These are phyloP conservation scores for Pueraria montana DNA, from an alignment of 306 rosid genomes.

Conservation along the genomic window DNA sequence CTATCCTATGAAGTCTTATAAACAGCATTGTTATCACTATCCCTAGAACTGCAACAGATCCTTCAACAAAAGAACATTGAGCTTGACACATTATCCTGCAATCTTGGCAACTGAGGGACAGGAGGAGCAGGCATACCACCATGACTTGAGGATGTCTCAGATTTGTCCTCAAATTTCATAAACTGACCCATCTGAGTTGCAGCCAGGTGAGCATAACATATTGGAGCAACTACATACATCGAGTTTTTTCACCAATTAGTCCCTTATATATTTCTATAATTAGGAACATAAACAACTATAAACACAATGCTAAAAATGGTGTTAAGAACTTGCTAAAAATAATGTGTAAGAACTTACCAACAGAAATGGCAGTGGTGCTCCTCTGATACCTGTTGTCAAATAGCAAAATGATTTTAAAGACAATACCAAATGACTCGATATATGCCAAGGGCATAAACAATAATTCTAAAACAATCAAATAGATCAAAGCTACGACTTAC, in stretches of 20 bases:
- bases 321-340: background rate
- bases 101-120: constrained; percentile 80
- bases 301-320: background rate
- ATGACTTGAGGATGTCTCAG: constrained; percentile 88
- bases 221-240: constrained; percentile 80
- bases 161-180: constrained; percentile 79
- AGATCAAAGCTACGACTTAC: constrained; percentile 61
- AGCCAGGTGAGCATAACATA: constrained; percentile 94
- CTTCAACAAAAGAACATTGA: constrained; percentile 90
- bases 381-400: constrained; percentile 78
- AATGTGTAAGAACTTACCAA: constrained; percentile 59
- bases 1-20: constrained; percentile 1
- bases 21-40: background rate
- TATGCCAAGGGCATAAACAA: background rate
- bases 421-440: background rate
- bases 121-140: constrained; percentile 68
- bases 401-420: background rate
- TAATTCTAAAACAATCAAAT: background rate
- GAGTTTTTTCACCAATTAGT: background rate
- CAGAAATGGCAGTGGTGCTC: constrained; percentile 95
- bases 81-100: constrained; percentile 64
- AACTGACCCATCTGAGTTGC: constrained; percentile 84
- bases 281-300: background rate
- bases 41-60: background rate
- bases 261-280: background rate